These are phyloP conservation scores for Coemansia sp. DNA, from an alignment of 192 early-diverging fungal genomes.

Conservation along the genomic window DNA sequence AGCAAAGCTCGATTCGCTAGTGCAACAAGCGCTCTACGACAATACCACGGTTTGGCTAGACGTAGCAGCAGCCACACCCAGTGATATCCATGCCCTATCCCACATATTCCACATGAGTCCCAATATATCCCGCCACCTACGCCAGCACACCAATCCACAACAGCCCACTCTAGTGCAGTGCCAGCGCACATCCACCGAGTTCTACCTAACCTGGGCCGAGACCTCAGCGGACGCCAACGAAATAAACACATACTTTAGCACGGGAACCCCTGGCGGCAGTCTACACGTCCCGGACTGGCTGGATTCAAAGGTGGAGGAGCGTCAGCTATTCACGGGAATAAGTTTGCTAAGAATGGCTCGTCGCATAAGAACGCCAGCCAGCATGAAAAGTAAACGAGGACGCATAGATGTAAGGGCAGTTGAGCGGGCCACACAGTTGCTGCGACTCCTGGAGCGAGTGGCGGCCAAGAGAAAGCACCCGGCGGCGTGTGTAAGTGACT, in stretches of 20 bases:
- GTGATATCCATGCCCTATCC: slow-evolving; percentile 1
- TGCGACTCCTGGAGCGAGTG: not conserved
- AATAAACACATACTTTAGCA: not conserved
- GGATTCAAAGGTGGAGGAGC: not conserved
- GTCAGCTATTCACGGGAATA: not conserved
- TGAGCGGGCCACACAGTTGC: not conserved
- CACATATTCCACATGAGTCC: not conserved
- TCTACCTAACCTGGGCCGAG: not conserved
- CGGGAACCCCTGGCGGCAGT: not conserved
- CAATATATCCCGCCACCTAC: not conserved
- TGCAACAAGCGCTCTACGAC: not conserved
- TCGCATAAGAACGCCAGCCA: not conserved
- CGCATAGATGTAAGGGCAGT: not conserved
- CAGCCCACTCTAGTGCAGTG: not conserved
- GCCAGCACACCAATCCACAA: not conserved
- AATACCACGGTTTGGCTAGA: not conserved
- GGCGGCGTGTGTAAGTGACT: not conserved
- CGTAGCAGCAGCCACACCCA: not conserved
- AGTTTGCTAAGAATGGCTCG: not conserved
- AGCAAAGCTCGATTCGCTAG: not conserved
- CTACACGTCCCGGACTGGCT: not conserved
- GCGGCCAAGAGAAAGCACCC: not conserved
- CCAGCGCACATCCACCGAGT: not conserved
- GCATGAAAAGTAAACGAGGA: not conserved
- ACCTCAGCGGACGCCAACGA: not conserved